Evolutionary conservation across 2,329 filamentous ascomycete genomes (phyloP), one percentile per base, ranked within the genome.

Genomic region (Pestalotiopsis sp.): DNA sequence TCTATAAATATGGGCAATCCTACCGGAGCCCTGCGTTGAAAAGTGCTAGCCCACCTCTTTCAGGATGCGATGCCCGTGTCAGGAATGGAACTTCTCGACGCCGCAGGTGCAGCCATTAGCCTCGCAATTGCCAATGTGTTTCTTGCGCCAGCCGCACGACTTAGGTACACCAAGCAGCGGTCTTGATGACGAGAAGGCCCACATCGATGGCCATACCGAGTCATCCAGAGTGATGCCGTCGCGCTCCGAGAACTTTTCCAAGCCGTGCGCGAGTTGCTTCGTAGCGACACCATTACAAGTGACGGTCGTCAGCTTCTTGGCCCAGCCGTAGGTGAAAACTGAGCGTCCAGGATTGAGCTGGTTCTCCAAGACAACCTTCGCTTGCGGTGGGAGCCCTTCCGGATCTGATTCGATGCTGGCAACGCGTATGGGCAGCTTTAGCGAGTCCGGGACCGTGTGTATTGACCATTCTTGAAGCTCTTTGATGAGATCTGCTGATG

Each of bases 291-390:
- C 85, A 75, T 95, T 94, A 70, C 90, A 91, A 3, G 91, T 93
- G 65, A 95, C 80, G 0, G 92, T 94, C 1, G 90, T 92, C 31
- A 87, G 76, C 0, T 85, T 82, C 9, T 82, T 80, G 11, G 84
- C 84, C 92, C 92, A 95, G 17, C 92, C 92, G 74, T 90, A 90
- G 66, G 92, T 82, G 75, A 94, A 93, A 9, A 93, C 91, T 23
- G 90, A 90, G 66, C 85, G 80, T 73, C 93, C 94, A 68, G 82
- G 81, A 36, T 79, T 78, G 4, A 75, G 74, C 23, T 83, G 75
- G 6, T 64, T 68, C 13, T 78, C 74, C 85, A 84, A 72, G 75
- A 81, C 56, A 73, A 75, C 63, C 75, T 78, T 81, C 13, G 80
- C 76, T 9, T 80, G 73, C 49, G 76, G 65, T 4, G 72, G 67